Evolutionary conservation across 2,329 filamentous ascomycete genomes (phyloP).

Genomic region (Pochonia chlamydosporia): DNA sequence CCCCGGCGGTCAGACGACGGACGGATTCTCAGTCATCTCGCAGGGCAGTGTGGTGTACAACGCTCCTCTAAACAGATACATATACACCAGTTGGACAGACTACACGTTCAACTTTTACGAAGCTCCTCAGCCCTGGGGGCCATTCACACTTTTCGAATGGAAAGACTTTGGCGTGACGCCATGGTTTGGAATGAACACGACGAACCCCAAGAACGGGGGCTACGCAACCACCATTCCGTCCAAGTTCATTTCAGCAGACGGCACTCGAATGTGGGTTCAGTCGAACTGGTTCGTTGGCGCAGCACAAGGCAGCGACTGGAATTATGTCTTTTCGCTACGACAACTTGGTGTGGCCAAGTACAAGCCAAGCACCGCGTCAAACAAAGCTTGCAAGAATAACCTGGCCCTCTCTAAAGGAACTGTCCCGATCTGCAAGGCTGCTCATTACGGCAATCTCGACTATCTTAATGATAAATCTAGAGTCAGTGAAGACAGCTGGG

Average conservation of each 20-base stretch:
- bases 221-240: slow-evolving; percentile 7
- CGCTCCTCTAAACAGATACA: slow-evolving; percentile 4
- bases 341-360: slow-evolving; percentile 1
- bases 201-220: slow-evolving; percentile 5
- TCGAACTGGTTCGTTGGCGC: slow-evolving; percentile 7
- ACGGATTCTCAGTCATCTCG: slow-evolving; percentile 5
- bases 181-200: slow-evolving; percentile 6
- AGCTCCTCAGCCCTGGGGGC: slow-evolving; percentile 6
- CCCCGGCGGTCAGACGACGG: slow-evolving; percentile 2
- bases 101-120: slow-evolving; percentile 9
- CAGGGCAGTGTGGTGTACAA: slow-evolving; percentile 8
- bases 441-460: slow-evolving; percentile 5
- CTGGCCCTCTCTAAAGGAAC: neutral
- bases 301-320: slow-evolving; percentile 4
- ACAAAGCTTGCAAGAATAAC: neutral
- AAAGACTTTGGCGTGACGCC: slow-evolving; percentile 8
- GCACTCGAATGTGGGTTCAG: slow-evolving; percentile 6
- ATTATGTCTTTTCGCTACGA: slow-evolving; percentile 5
- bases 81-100: slow-evolving; percentile 7
- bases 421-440: slow-evolving; percentile 6
- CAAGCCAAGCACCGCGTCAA: neutral
- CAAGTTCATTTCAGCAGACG: slow-evolving; percentile 6
- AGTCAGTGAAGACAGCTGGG: slow-evolving; percentile 7
- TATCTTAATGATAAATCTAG: slow-evolving; percentile 2
- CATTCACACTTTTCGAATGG: slow-evolving; percentile 5